These are phyloP conservation scores for Nematocida ironsii DNA, from an alignment of 371 early-diverging fungal genomes.

Conservation along the genomic window DNA sequence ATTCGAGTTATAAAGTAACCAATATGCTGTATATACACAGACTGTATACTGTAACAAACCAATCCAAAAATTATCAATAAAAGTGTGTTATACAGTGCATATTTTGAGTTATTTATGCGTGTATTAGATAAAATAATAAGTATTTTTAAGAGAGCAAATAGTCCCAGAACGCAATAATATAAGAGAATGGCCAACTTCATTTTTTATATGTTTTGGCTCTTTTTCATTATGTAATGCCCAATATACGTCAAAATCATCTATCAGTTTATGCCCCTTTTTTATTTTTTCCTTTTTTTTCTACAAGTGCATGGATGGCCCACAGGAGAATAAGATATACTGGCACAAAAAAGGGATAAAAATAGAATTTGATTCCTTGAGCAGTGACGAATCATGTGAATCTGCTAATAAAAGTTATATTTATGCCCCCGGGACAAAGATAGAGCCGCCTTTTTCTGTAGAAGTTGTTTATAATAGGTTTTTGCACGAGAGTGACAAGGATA, in stretches of 20 bases:
- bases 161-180: too few relatives aligned
- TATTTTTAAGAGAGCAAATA: too few relatives aligned
- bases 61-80: too few relatives aligned
- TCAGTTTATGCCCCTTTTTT: not conserved
- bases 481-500: constrained; percentile 30
- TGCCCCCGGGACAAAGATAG: constrained; percentile 47
- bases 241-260: not conserved
- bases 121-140: too few relatives aligned
- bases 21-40: too few relatives aligned
- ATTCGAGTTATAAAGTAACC: too few relatives aligned
- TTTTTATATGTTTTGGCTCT: too few relatives aligned
- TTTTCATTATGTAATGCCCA: not conserved
- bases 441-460: constrained; percentile 54
- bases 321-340: constrained; percentile 45
- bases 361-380: constrained; percentile 26
- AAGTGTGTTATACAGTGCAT: too few relatives aligned
- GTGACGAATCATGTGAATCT: constrained; percentile 28
- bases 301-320: not conserved
- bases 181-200: too few relatives aligned
- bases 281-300: not conserved
- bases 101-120: too few relatives aligned
- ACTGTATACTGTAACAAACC: too few relatives aligned
- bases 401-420: not conserved
- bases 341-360: constrained; percentile 41
- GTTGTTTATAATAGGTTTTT: constrained; percentile 18